phyloP scores from a whole-genome alignment of 176 grass and related monocot genomes.

The bread wheat (Triticum aestivum) region DNA sequence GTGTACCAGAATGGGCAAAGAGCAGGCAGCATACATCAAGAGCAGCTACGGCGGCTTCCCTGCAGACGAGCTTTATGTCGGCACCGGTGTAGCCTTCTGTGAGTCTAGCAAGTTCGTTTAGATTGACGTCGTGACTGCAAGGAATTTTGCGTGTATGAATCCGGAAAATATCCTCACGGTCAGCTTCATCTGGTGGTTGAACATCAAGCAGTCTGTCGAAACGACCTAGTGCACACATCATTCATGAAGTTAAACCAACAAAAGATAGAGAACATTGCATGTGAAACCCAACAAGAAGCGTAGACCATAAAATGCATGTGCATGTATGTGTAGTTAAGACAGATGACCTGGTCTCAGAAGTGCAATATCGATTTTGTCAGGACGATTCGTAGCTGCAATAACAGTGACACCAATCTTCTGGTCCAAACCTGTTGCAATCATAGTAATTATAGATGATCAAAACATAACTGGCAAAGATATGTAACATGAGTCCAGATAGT shows the following conservation, averaged over 20 bases:
- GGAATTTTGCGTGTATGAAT: conserved; percentile 74
- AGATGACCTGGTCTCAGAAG: conserved; percentile 79
- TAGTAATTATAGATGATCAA: conserved; percentile 19
- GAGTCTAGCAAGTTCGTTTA: conserved; percentile 74
- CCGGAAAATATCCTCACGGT: conserved; percentile 70
- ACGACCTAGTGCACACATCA: conserved; percentile 50
- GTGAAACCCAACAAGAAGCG: background rate
- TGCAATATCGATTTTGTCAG: conserved; percentile 95
- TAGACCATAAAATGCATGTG: conserved; percentile 17
- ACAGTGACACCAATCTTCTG: conserved; percentile 64
- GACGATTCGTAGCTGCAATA: conserved; percentile 95
- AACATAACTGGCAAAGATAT: background rate
- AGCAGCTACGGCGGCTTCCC: conserved; percentile 81
- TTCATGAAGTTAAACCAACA: conserved; percentile 28
- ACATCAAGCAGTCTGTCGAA: conserved; percentile 92
- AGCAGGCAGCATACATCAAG: conserved; percentile 66
- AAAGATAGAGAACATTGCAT: background rate
- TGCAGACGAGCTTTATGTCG: conserved; percentile 82
- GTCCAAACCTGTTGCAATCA: conserved; percentile 67
- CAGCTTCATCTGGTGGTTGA: conserved; percentile 70
- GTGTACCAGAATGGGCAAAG: conserved; percentile 7
- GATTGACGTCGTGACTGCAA: conserved; percentile 48
- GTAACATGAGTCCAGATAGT: background rate
- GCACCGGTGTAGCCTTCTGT: conserved; percentile 92
- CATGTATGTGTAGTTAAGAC: background rate